Evolutionary conservation across 192 early-diverging fungal genomes (phyloP), one percentile per base, ranked within the genome.

Genomic region (Chytriomyces sp.): DNA sequence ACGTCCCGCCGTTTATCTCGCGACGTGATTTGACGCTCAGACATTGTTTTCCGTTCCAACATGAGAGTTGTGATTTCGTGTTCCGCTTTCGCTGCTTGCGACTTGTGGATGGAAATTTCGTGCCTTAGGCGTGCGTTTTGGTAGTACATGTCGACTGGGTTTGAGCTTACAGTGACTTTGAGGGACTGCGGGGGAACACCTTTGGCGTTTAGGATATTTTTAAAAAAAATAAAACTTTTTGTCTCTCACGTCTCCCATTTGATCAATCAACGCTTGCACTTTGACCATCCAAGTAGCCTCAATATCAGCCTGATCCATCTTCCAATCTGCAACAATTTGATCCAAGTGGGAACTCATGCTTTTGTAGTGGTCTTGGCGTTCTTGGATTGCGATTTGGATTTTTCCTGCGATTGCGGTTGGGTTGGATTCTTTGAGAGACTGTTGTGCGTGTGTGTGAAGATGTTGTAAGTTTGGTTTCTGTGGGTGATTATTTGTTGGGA

Each of bases 211-310:
- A 57, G 10, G 53, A 57, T 13, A 57, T 10, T n/a, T n/a, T 7
- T 7, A 13, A 67, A 67, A 16, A n/a, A 24, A 64, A 24, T 64
- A 9, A 0, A 44, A 45, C n/a, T n/a, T n/a, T n/a, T 59, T 59
- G 0, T 3, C 1, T n/a, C 59, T 18, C 24, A 75, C 72, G 43
- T 65, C 53, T 60, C 77, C 69, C 77, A 78, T 78, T 8, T 43
- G 44, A 48, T 78, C 77, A 48, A 78, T 72, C 10, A 78, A 45
- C 18, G 69, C 45, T 45, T 78, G 46, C 8, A 78, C 77, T 44
- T 70, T 61, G 9, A 66, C 50, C 72, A 76, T 80, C 67, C 73
- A 76, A 0, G 79, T 80, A 24, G 35, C 8, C 53, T 80, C 79
- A 26, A 76, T 76, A 11, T 76, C 79, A 18, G 53, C 75, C 47